These are phyloP conservation scores for Leishmania arabica DNA, from an alignment of 208 protist genomes.

Conservation along the genomic window DNA sequence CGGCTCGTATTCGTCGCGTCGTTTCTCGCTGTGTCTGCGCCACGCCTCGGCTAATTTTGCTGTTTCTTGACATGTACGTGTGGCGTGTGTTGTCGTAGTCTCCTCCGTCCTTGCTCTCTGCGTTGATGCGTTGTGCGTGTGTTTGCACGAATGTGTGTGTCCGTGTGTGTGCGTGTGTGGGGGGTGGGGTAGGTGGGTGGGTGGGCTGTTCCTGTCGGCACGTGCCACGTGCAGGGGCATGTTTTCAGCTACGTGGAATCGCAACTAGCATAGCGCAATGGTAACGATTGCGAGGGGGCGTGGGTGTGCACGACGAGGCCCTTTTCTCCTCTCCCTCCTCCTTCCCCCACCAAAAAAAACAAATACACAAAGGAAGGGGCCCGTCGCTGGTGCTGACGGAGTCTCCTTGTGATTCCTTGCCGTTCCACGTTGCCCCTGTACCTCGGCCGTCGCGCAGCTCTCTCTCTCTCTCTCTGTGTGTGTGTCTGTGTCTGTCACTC, in stretches of 20 bases:
- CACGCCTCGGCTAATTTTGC: not conserved
- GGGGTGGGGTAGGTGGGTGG: not conserved
- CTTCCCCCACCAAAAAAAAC: too few species aligned
- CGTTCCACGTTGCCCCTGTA: not conserved
- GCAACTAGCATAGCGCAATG: not conserved
- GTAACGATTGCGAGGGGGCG: too few species aligned
- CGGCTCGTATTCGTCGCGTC: not conserved
- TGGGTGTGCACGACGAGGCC: not conserved
- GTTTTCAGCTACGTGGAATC: not conserved
- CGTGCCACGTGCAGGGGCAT: not conserved
- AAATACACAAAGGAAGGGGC: too few species aligned
- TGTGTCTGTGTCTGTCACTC: not conserved
- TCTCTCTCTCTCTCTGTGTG: not conserved
- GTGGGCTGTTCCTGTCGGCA: not conserved
- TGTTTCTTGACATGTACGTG: not conserved
- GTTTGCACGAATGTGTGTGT: not conserved
- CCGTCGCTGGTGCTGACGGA: not conserved
- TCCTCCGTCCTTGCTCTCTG: not conserved
- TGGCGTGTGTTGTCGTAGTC: not conserved
- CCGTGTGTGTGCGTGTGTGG: not conserved
- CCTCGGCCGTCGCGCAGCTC: not conserved
- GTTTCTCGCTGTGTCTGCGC: not conserved
- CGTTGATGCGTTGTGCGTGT: not conserved
- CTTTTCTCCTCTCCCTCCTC: not conserved
- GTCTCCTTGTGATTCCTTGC: not conserved